A percentile compares a stretch with the other conserved stretches of the same genome.
phyloP scores from a whole-genome alignment of 495 filamentous ascomycete species.

The Physcia stellaris region DNA sequence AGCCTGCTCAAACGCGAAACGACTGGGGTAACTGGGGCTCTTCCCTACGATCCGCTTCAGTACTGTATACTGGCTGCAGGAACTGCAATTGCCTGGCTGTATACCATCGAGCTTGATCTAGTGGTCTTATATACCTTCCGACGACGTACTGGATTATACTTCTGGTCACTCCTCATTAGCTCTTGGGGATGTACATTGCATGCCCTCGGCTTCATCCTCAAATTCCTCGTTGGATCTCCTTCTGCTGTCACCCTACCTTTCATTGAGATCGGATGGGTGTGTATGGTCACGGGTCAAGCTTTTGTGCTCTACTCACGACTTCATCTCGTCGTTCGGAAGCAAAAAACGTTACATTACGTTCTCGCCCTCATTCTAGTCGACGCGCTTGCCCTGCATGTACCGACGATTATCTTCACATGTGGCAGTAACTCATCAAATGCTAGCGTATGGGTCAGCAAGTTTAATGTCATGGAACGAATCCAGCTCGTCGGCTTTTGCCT shows the following conservation, averaged over 20 bases:
- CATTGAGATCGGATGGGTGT: conserved; percentile 35
- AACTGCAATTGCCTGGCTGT: conserved; percentile 16
- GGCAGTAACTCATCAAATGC: conserved; percentile 33
- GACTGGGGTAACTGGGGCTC: background rate
- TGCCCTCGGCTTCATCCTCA: conserved; percentile 45
- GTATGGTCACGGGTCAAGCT: conserved; percentile 53
- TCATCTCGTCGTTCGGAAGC: conserved; percentile 41
- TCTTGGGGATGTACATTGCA: conserved; percentile 44
- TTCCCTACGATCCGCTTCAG: conserved; percentile 10
- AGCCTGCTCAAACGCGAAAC: too few relatives aligned
- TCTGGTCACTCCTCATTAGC: conserved; percentile 40
- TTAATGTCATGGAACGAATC: conserved; percentile 46
- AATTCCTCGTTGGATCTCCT: conserved; percentile 33
- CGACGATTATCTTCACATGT: conserved; percentile 42
- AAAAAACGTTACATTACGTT: conserved; percentile 34
- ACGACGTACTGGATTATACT: conserved; percentile 33
- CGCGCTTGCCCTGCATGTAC: conserved; percentile 38
- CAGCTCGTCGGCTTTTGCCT: conserved; percentile 50
- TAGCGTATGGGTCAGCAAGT: conserved; percentile 28
- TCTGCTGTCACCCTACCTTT: conserved; percentile 10
- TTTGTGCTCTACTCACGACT: conserved; percentile 57
- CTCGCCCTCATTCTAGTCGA: conserved; percentile 46
- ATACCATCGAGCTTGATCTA: conserved; percentile 17
- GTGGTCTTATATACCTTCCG: conserved; percentile 34
- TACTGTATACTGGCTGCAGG: conserved; percentile 16